Evolutionary conservation across 192 early-diverging fungal species (phyloP).

Genomic region (Dispira simplex): DNA sequence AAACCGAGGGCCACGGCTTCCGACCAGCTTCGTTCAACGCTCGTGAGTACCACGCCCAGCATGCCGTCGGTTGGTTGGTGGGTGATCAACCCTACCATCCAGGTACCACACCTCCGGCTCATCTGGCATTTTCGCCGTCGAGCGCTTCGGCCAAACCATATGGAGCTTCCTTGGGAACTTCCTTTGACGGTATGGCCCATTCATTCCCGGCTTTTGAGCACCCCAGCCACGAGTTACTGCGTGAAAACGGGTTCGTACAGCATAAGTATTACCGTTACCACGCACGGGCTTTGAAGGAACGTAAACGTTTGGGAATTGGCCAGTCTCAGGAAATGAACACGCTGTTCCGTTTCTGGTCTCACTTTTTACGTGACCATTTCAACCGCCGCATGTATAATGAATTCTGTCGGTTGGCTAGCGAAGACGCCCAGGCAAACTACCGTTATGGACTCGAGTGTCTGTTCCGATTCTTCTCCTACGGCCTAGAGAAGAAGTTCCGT

Average conservation of each 20-base stretch:
- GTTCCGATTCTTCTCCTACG: slow-evolving; percentile 96
- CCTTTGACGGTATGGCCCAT: slow-evolving; percentile 25
- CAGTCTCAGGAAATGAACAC: slow-evolving; percentile 95
- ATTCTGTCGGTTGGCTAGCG: slow-evolving; percentile 78
- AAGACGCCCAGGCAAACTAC: slow-evolving; percentile 75
- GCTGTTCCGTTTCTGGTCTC: slow-evolving; percentile 93
- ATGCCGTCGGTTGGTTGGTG: slow-evolving; percentile 58
- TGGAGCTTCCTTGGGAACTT: background rate
- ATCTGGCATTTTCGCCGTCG: background rate
- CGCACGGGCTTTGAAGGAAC: slow-evolving; percentile 83
- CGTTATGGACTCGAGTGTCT: slow-evolving; percentile 95
- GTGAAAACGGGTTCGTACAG: slow-evolving; percentile 95
- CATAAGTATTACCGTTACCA: slow-evolving; percentile 94
- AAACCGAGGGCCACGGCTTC: background rate
- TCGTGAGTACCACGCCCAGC: slow-evolving; percentile 50
- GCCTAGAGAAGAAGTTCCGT: slow-evolving; percentile 79
- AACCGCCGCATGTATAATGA: slow-evolving; percentile 88
- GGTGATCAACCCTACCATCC: slow-evolving; percentile 50
- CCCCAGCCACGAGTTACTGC: slow-evolving; percentile 82
- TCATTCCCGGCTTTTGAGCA: slow-evolving; percentile 56
- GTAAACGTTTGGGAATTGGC: slow-evolving; percentile 78
- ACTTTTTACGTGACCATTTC: slow-evolving; percentile 94
- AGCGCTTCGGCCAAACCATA: no score
- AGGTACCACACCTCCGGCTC: background rate
- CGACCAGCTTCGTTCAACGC: slow-evolving; percentile 28